These are phyloP conservation scores for Boletus nobilissimus DNA, from an alignment of 1,284 basidiomycete species.

Conservation along the genomic window DNA sequence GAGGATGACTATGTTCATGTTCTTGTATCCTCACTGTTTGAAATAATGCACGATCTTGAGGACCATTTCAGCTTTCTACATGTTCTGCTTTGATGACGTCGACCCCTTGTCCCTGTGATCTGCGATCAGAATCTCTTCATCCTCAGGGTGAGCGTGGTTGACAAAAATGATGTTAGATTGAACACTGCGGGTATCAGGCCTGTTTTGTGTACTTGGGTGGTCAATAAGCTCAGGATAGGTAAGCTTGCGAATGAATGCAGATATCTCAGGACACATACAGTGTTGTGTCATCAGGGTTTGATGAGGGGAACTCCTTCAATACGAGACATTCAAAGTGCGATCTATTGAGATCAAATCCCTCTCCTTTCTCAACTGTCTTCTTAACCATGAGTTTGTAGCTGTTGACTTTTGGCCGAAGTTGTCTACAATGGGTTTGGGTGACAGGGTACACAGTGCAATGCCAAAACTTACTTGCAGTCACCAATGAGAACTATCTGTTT, in stretches of 20 bases:
- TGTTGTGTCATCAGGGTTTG: constrained; percentile 65
- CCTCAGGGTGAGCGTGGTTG: constrained; percentile 66
- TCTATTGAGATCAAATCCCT: constrained; percentile 69
- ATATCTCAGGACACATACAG: constrained; percentile 77
- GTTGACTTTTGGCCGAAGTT: constrained; percentile 75
- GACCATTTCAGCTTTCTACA: constrained; percentile 67
- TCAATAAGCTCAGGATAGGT: constrained; percentile 73
- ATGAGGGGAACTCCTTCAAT: constrained; percentile 69
- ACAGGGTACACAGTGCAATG: not conserved
- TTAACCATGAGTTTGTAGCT: constrained; percentile 66
- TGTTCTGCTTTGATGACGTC: constrained; percentile 69
- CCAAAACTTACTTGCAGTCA: constrained; percentile 69
- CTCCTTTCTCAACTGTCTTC: constrained; percentile 72
- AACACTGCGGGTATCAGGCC: constrained; percentile 63
- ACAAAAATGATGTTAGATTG: constrained; percentile 69
- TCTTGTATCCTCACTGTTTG: constrained; percentile 72
- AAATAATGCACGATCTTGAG: constrained; percentile 72
- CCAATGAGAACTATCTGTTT: constrained; percentile 71
- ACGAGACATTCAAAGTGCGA: constrained; percentile 76
- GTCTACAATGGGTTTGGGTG: constrained; percentile 51
- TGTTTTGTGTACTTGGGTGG: constrained; percentile 57
- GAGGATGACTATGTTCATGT: constrained; percentile 65
- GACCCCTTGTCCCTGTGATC: constrained; percentile 59
- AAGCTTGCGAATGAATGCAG: constrained; percentile 62
- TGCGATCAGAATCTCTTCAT: constrained; percentile 51